phyloP scores from a whole-genome alignment of 1,139 yeast genomes.

The Komagataea norvegica region DNA sequence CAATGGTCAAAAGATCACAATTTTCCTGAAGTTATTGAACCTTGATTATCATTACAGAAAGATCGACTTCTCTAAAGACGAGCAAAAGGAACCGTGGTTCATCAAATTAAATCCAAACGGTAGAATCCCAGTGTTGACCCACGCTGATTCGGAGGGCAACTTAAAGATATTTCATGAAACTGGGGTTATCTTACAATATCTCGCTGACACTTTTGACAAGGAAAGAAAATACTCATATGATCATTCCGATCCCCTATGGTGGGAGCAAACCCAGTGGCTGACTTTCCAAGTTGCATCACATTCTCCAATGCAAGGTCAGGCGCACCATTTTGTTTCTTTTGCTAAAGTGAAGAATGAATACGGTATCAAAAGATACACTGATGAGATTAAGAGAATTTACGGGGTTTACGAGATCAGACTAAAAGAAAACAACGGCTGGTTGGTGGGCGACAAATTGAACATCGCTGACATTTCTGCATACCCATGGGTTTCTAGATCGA shows the following conservation, averaged over 20 bases:
- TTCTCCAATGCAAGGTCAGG: conserved; percentile 62
- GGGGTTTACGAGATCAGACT: conserved; percentile 47
- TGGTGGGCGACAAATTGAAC: conserved; percentile 51
- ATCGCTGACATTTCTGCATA: conserved; percentile 46
- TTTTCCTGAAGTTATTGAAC: conserved; percentile 44
- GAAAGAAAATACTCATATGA: conserved; percentile 46
- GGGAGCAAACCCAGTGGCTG: conserved; percentile 46
- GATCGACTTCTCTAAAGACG: conserved; percentile 39
- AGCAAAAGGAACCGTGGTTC: conserved; percentile 52
- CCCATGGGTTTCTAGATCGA: conserved; percentile 32
- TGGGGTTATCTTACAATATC: conserved; percentile 53
- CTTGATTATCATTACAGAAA: conserved; percentile 41
- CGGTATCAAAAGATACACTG: conserved; percentile 43
- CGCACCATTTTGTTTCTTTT: conserved; percentile 39
- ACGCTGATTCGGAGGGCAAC: conserved; percentile 40
- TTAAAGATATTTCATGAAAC: conserved; percentile 44
- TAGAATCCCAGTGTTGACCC: conserved; percentile 53
- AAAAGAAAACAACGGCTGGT: conserved; percentile 39
- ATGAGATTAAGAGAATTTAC: conserved; percentile 47
- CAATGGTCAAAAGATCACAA: conserved; percentile 50
- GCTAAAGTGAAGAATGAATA: conserved; percentile 45
- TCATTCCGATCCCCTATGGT: conserved; percentile 43
- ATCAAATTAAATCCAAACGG: conserved; percentile 56
- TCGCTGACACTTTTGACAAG: conserved; percentile 54
- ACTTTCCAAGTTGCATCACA: conserved; percentile 55